These are phyloP conservation scores for Bromus sterilis DNA, from an alignment of 176 grass and related monocot species.

Conservation along the genomic window DNA sequence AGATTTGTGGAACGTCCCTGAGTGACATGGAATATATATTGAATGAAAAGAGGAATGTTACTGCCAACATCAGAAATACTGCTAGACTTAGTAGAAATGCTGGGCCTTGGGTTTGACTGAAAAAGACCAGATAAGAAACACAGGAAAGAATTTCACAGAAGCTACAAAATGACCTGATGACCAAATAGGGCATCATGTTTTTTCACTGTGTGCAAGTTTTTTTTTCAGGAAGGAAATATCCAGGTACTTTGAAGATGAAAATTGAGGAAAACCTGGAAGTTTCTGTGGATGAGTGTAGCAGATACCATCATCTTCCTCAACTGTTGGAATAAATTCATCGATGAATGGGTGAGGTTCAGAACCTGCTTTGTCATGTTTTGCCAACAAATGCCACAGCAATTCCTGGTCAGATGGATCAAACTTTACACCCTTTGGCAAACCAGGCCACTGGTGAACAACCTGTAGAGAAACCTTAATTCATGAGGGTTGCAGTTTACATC, in stretches of 20 bases:
- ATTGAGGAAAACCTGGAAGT: conserved; percentile 65
- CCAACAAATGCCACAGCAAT: conserved; percentile 73
- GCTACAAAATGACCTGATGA: neutral
- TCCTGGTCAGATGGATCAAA: conserved; percentile 95
- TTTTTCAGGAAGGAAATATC: neutral
- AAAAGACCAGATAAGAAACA: neutral
- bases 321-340: conserved; percentile 86
- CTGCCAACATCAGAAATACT: neutral
- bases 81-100: neutral
- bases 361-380: conserved; percentile 49
- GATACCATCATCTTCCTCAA: conserved; percentile 84
- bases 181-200: neutral
- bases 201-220: neutral
- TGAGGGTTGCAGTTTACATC: conserved; percentile 11
- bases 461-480: conserved; percentile 22
- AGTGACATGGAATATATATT: neutral
- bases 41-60: neutral
- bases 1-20: neutral
- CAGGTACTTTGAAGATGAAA: neutral
- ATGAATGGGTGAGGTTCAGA: conserved; percentile 81
- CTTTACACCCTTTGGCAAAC: conserved; percentile 94
- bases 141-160: neutral
- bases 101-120: neutral
- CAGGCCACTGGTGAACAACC: conserved; percentile 92
- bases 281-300: conserved; percentile 93